A percentile compares a stretch with the other conserved stretches of the same genome.
Evolutionary conservation across 768 basidiomycete species (phyloP).

Genomic region (Kwoniella pini): DNA sequence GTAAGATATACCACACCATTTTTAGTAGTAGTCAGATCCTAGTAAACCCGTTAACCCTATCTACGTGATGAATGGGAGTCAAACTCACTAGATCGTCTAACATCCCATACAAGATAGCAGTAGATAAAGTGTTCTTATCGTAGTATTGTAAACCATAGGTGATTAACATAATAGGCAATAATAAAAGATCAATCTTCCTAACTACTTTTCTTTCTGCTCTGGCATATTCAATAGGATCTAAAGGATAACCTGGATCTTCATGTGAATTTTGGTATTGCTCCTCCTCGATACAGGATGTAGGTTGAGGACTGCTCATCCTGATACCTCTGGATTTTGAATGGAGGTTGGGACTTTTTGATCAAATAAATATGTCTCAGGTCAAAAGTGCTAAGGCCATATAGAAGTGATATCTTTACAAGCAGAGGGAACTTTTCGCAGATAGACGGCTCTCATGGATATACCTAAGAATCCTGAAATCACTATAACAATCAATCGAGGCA

Average conservation of each 20-base stretch:
- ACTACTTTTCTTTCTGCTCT: constrained; percentile 29
- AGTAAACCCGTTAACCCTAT: background rate
- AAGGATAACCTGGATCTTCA: background rate
- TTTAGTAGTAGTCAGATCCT: constrained; percentile 34
- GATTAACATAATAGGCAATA: constrained; percentile 53
- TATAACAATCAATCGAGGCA: no score
- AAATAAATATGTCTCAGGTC: no score
- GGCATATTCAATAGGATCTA: constrained; percentile 7
- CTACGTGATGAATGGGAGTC: background rate
- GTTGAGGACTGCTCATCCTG: background rate
- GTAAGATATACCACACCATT: constrained; percentile 42
- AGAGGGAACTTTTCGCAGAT: no score
- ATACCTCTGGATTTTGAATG: no score
- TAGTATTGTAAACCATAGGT: constrained; percentile 40
- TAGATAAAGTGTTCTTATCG: constrained; percentile 14
- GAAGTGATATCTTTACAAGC: no score
- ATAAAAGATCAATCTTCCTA: constrained; percentile 37
- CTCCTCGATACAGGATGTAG: background rate
- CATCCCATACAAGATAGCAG: constrained; percentile 17
- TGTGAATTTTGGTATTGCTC: background rate
- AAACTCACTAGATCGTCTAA: constrained; percentile 7
- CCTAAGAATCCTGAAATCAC: no score
- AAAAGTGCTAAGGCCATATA: no score
- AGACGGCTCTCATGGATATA: no score
- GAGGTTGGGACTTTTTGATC: no score